Conservation (phyloP, 108 stramenopile species). For the Bacterosira constricta region DNA sequence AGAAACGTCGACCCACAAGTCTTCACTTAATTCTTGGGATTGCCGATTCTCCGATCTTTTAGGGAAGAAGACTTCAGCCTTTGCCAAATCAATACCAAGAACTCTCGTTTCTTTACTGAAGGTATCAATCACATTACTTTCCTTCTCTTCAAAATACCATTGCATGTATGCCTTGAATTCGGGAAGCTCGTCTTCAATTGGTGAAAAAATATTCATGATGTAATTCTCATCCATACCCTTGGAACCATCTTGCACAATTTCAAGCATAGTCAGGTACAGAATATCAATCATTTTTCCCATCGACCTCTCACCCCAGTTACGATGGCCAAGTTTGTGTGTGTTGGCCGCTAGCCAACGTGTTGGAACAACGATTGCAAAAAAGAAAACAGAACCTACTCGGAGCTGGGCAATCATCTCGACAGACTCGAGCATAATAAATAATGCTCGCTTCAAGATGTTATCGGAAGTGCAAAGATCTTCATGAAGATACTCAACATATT, state of each 20-base stretch:
- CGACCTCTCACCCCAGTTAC: constrained; percentile 14
- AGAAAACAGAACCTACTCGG: constrained; percentile 14
- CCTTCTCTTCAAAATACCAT: constrained; percentile 8
- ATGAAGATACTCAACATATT: constrained; percentile 1
- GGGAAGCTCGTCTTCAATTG: not conserved
- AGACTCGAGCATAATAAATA: constrained; percentile 5
- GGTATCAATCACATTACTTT: not conserved
- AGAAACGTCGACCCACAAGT: not conserved
- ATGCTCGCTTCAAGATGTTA: not conserved
- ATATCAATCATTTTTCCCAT: constrained; percentile 1
- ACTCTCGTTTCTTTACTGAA: not conserved
- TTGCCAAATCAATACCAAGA: not conserved
- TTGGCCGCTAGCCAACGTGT: constrained; percentile 19
- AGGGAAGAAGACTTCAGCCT: not conserved
- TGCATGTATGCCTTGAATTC: constrained; percentile 3
- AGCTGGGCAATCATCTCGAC: constrained; percentile 17
- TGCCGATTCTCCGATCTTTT: not conserved
- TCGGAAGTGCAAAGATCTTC: constrained; percentile 7
- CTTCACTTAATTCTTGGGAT: not conserved
- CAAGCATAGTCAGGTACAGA: not conserved
- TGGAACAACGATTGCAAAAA: constrained; percentile 8
- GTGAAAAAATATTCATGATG: constrained; percentile 6
- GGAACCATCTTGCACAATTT: not conserved
- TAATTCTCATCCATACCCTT: not conserved
- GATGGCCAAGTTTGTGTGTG: constrained; percentile 3